Evolutionary conservation across 2,329 filamentous ascomycete species (phyloP), one percentile per base, ranked within the genome.

Genomic region (Huntiella savannae): DNA sequence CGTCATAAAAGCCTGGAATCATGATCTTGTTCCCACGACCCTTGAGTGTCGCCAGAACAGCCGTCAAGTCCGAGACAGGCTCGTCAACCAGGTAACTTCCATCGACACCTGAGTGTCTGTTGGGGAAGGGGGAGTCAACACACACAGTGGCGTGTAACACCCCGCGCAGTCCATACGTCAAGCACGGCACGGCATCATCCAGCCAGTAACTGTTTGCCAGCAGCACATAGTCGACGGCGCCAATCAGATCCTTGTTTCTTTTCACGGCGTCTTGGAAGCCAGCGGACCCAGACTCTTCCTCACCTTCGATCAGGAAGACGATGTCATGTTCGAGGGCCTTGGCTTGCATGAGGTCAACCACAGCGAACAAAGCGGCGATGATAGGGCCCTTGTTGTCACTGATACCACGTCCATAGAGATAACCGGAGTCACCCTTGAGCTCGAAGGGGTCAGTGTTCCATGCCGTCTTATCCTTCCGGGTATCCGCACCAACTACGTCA

Each of bases 191-290:
- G 53, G 92, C 81, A 57, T 98, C 88, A 57, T 96, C 86, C 1
- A 98, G 70, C 91, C 91, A 98, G 66, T 98, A 98, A 62, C 87
- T 95, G 66, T 98, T 98, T 16, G 91, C 88, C 34, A 98, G 67
- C 32, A 98, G 66, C 47, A 98, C 91, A 68, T 91, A 96, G 61
- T 98, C 88, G 2, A 98, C 77, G 7, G 83, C 70, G 1, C 91
- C 91, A 54, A 98, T 94, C 17, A 84, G 70, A 11, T 79, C 70
- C 60, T 93, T 93, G 61, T 91, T 77, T 52, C 75, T 72, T 53
- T 71, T 74, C 12, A 98, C 78, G 0, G 84, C 82, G 54, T 88
- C 76, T 52, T 83, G 79, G 57, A 98, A 96, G 0, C 91, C 88
- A 22, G 86, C 73, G 1, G 87, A 95, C 0, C 91, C 91, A 40